Conservation (phyloP, 1,284 basidiomycete genomes). For the Pseudozyma pruni region DNA sequence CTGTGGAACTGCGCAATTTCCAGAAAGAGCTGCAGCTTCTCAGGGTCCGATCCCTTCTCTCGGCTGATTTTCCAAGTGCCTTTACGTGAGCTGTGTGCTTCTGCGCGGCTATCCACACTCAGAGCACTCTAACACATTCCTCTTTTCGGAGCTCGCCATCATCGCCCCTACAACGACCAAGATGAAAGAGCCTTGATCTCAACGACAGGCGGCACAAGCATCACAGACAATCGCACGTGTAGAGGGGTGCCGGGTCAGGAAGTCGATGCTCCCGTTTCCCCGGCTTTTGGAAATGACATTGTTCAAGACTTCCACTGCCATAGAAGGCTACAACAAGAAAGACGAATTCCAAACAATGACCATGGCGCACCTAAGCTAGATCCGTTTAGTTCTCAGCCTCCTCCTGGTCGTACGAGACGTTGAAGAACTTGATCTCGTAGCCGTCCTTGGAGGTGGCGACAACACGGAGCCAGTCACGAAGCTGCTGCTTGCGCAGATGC, state of each 20-base stretch:
- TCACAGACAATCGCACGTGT: too few species aligned
- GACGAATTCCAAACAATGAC: background rate
- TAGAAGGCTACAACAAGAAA: conserved; percentile 5
- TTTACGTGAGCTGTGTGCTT: conserved; percentile 11
- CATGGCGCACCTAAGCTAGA: too few species aligned
- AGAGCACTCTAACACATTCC: too few species aligned
- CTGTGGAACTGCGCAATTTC: too few species aligned
- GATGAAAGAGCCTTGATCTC: too few species aligned
- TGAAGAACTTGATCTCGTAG: conserved; percentile 69
- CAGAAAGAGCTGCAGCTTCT: conserved; percentile 4
- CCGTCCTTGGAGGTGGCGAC: conserved; percentile 69
- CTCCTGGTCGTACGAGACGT: conserved; percentile 67
- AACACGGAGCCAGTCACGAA: conserved; percentile 69
- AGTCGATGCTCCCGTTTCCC: conserved; percentile 42
- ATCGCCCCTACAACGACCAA: too few species aligned
- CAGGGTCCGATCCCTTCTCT: conserved; percentile 7
- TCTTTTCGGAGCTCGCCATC: background rate
- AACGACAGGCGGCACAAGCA: conserved; percentile 1
- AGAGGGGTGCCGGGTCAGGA: conserved; percentile 30
- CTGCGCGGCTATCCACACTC: conserved; percentile 3
- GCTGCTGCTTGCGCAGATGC: conserved; percentile 67
- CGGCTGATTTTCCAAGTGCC: background rate
- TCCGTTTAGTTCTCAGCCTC: conserved; percentile 48
- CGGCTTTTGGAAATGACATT: conserved; percentile 28
- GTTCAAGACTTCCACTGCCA: conserved; percentile 18